Conservation (phyloP, 495 filamentous ascomycete genomes). For the Chaetomium cochliodes region DNA sequence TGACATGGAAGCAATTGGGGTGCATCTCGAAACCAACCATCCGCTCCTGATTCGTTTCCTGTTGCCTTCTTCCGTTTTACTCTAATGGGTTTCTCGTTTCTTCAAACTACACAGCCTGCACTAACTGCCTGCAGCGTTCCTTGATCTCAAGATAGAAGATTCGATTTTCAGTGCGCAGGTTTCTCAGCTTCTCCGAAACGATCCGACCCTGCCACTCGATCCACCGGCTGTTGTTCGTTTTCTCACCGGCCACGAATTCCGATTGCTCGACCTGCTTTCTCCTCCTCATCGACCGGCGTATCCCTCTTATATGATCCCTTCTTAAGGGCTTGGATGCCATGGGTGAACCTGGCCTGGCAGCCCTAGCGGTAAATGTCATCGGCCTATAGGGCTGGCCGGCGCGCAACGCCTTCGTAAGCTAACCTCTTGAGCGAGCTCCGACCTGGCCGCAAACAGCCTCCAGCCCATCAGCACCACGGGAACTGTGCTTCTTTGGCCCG, state of each 20-base stretch:
- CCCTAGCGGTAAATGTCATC: constrained; percentile 22
- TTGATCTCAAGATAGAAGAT: constrained; percentile 4
- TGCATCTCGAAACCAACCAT: constrained; percentile 32
- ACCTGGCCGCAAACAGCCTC: no score
- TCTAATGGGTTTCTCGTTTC: constrained; percentile 7
- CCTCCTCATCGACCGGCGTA: constrained; percentile 21
- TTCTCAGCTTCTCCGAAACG: constrained; percentile 16
- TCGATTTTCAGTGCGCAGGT: constrained; percentile 1
- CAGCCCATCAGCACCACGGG: no score
- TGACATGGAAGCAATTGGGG: constrained; percentile 28
- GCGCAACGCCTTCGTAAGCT: neutral
- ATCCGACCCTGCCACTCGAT: constrained; percentile 26
- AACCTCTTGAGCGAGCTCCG: neutral
- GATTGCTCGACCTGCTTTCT: constrained; percentile 19
- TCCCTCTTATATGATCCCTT: constrained; percentile 17
- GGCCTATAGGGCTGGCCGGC: constrained; percentile 27
- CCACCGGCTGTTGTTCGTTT: constrained; percentile 30
- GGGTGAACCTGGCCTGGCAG: constrained; percentile 22
- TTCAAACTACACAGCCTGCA: constrained; percentile 8
- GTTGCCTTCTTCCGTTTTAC: constrained; percentile 24
- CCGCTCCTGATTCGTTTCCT: constrained; percentile 24
- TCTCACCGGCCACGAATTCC: constrained; percentile 20
- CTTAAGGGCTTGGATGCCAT: constrained; percentile 24
- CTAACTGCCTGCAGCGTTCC: constrained; percentile 11
- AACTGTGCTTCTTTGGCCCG: neutral